Base-by-base conservation (phyloP, 2,329 filamentous ascomycete genomes). In the Sclerotinia nivalis region DNA sequence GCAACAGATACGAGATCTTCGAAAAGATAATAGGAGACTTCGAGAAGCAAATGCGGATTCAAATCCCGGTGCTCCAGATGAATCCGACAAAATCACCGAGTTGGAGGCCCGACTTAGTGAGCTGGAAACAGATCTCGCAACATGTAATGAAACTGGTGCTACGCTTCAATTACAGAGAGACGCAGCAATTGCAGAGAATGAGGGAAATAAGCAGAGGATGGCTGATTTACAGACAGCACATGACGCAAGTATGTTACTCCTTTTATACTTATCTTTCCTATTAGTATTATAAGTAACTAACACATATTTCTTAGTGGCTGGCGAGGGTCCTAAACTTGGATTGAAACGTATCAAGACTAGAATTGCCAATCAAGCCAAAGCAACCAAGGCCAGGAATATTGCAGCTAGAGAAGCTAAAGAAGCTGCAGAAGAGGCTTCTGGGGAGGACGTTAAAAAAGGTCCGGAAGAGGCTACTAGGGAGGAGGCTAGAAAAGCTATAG, bases 281-380 rank as follows among this genome's bases (percentile, higher is more conserved):
- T 25, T 28, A 2, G 18, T 20, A 2, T 18, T 43, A 43, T 9
- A 37, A 4, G n/a, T 64, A 50, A 62, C 47, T 65, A 28, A 65
- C 31, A 9, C 4, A 52, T 52, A 2, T 28, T 22, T 2, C 25
- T 25, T 65, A 65, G 61, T 65, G 61, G 47, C 61, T 20, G 61
- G 61, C 1, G 61, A 65, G 9, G 61, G 61, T 12, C 61, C 61
- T 52, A 65, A 65, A 34, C 61, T 65, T 43, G 61, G 61, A 52
- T 8, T 65, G 61, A 65, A 40, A 43, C 61, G 61, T 22, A 65
- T 65, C 22, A 52, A 65, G 61, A 65, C 61, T 28, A 52, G 61
- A 40, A 65, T 65, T 65, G 31, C 61, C 47, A 50, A 52, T 43
- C 61, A 52, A 28, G 47, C 61, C 20, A 28, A 43, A 43, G 61